Evolutionary conservation across 805 yeast species (phyloP), one percentile per base, ranked within the genome.

Genomic region (Suhomyces sp.): DNA sequence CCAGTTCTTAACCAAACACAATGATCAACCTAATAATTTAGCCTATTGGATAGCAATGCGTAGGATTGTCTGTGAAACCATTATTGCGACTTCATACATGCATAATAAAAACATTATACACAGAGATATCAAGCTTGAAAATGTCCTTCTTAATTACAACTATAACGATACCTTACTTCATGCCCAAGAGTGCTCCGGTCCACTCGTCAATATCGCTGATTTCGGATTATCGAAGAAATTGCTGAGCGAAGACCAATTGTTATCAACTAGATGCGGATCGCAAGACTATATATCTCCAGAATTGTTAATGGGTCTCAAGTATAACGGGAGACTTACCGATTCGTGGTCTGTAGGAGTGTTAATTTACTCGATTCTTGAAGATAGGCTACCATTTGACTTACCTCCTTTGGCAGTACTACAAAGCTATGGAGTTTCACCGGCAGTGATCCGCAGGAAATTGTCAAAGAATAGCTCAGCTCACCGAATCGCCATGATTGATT

Each of bases 241-340:
- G 21, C 83, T 79, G 47, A 79, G 82, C 1, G 77, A 73, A 1
- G 74, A 81, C 57, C 87, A 90, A 22, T 60, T 86, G 52, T 76
- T 96, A 22, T 79, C 88, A 2, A 93, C 98, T 1, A 72, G 98
- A 54, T 94, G 99, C 67, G 99, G 99, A 0, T 89, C 97, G 1
- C 97, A 89, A 56, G 99, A 94, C 65, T 94, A 94, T 61, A 96
- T 94, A 6, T 86, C 97, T 0, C 99, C 99, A 0, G 99, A 94
- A 63, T 71, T 94, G 21, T 72, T 94, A 37, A 82, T 94, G 83
- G 98, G 98, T 1, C 76, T 89, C 51, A 86, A 90, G 6, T 94
- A 94, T 63, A 93, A 93, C 61, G 99, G 99, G 10, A 80, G 87
- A 48, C 83, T 89, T 57, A 86, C 94, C 46, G 99, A 94, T 66